Base-by-base conservation (phyloP, 495 filamentous ascomycete species). In the Diplogelasinospora grovesii region DNA sequence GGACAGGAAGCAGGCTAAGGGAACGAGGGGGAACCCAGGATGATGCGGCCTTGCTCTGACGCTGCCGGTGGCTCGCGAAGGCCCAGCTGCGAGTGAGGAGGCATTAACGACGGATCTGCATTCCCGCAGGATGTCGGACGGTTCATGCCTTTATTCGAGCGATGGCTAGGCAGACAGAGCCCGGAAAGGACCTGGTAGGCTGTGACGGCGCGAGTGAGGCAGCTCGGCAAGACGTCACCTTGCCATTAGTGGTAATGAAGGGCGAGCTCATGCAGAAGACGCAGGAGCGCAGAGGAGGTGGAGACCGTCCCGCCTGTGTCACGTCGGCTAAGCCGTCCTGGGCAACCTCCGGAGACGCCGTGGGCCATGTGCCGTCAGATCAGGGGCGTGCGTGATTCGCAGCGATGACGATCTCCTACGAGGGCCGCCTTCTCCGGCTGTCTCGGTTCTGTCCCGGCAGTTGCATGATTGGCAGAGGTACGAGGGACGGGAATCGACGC, bases 11-110 rank as follows among this genome's bases (percentile, higher is more conserved):
- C n/a, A n/a, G n/a, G 30, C 28, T 10, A 29, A 29, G 27, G 27
- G 27, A 11, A 29, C 27, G 10, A 29, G 27, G 27, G 4, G 10
- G 27, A 29, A n/a, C 27, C 27, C 4, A 29, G 10, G 27, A 11
- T 29, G 27, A 29, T 14, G 9, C 10, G 27, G 11, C 30, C 15
- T 33, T 14, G 28, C 30, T 33, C 30, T 33, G 30, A 18, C 14
- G 30, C 30, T 33, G 30, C 30, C 30, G 30, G 30, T 33, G 30
- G 4, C 30, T 33, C 11, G n/a, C 30, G 11, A 33, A 33, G 30
- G 30, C 28, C 11, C 28, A 30, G 28, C 28, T 30, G 16, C 28
- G 11, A 30, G 28, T 13, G 28, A 30, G 28, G 28, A 30, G n/a
- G 28, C 28, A 30, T 30, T 30, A 14, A 30, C 28, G 28, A n/a